Percentiles rank a stretch among this genome's conserved stretches.
These are phyloP conservation scores for Stereocaulon alpinum DNA, from an alignment of 495 filamentous ascomycete genomes.

Conservation along the genomic window DNA sequence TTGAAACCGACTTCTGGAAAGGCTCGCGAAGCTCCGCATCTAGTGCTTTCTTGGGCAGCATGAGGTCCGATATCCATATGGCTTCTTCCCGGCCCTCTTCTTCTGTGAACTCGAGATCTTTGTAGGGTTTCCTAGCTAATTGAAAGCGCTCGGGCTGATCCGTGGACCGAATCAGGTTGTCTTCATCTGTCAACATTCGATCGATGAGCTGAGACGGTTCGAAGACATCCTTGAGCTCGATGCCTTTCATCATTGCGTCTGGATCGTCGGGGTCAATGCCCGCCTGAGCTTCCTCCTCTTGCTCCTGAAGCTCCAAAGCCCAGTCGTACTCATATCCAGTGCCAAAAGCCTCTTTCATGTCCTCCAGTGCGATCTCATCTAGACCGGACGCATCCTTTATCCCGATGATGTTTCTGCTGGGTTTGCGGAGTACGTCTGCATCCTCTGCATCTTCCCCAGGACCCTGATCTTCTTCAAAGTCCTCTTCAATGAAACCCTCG, in stretches of 20 bases:
- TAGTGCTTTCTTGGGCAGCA: slow-evolving; percentile 72
- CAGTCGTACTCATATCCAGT: slow-evolving; percentile 92
- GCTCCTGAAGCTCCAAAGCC: slow-evolving; percentile 74
- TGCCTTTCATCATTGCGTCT: slow-evolving; percentile 30
- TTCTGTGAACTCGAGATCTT: slow-evolving; percentile 59
- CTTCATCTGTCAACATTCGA: slow-evolving; percentile 88
- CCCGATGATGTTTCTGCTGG: slow-evolving; percentile 49
- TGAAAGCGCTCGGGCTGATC: slow-evolving; percentile 95
- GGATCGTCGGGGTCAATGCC: slow-evolving; percentile 45
- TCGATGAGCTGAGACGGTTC: slow-evolving; percentile 90
- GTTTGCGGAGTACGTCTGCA: slow-evolving; percentile 69
- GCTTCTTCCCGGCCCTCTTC: slow-evolving; percentile 84
- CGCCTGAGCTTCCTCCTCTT: slow-evolving; percentile 51
- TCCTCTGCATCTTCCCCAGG: slow-evolving; percentile 70
- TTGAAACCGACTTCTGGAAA: slow-evolving; percentile 77
- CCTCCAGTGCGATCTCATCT: slow-evolving; percentile 82
- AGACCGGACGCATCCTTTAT: slow-evolving; percentile 61
- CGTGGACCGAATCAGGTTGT: slow-evolving; percentile 73
- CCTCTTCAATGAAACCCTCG: slow-evolving; percentile 94
- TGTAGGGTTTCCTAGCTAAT: slow-evolving; percentile 78
- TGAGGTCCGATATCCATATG: slow-evolving; percentile 76
- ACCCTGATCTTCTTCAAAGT: slow-evolving; percentile 83
- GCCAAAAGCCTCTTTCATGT: slow-evolving; percentile 92
- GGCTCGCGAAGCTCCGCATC: slow-evolving; percentile 60
- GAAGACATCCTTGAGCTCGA: slow-evolving; percentile 97